Evolutionary conservation across 2,329 filamentous ascomycete genomes (phyloP), one percentile per base, ranked within the genome.

Genomic region (Ophiobolus disseminans): DNA sequence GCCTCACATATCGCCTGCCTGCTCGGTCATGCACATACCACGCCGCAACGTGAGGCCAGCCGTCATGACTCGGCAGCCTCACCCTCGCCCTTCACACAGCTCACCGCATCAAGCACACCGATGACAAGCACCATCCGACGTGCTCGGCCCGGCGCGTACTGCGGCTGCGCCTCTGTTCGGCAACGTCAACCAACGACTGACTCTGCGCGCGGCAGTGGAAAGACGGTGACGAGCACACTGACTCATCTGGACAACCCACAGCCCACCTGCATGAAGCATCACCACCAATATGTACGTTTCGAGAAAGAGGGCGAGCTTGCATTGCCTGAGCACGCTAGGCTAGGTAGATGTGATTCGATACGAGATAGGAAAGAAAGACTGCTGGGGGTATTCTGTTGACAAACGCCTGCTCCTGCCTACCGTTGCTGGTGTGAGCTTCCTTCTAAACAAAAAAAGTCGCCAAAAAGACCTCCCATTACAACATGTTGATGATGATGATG

Each of bases 381-480:
- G 51, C 54, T 42, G 42, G 55, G 57, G 62, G 62, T 65, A 65
- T 65, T 63, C 23, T 56, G 54, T 55, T 34, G 40, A 40, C 54
- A 43, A 64, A 65, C 62, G 62, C 60, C 62, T 50, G 60, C 60
- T 59, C 58, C 45, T 34, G 43, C 28, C 17, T 4, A 55, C 62
- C 55, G 57, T 53, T 47, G 55, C 55, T 61, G 53, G 60, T 48
- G 28, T 53, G 50, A 55, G 47, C 49, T 44, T 60, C 45, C 57
- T 50, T n/a, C n/a, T n/a, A n/a, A 40, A 62, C 60, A 62, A 65
- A 40, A 52, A 42, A 53, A 56, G 32, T 41, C 41, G 42, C 45
- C 42, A 41, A 42, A 48, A 56, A 41, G 46, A 22, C 50, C 47
- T 36, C 57, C 55, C 50, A 44, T 31, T 26, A 40, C 45, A 39